These are phyloP conservation scores for Annulohypoxylon bovei DNA, from an alignment of 495 filamentous ascomycete genomes.

Conservation along the genomic window DNA sequence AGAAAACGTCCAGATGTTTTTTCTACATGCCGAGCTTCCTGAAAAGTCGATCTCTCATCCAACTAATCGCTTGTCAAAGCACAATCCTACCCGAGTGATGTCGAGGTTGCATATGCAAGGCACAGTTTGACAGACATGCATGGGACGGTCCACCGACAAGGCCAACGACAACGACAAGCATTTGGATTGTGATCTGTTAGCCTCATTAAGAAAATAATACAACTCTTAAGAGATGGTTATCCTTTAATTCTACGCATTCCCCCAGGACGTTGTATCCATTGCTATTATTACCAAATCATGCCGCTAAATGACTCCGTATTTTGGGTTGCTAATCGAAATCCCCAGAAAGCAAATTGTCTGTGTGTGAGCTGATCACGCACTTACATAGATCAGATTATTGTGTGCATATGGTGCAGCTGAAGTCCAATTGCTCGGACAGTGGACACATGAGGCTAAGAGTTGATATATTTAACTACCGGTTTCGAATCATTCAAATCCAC, in stretches of 20 bases:
- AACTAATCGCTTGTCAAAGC: slow-evolving; percentile 23
- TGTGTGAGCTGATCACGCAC: slow-evolving; percentile 24
- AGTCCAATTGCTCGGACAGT: slow-evolving; percentile 36
- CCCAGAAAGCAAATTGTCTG: slow-evolving; percentile 23
- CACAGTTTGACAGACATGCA: slow-evolving; percentile 35
- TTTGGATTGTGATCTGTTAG: slow-evolving; percentile 32
- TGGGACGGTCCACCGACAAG: slow-evolving; percentile 31
- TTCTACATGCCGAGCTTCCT: slow-evolving; percentile 28
- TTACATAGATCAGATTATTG: slow-evolving; percentile 30
- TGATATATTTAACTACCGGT: slow-evolving; percentile 10
- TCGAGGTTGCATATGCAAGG: slow-evolving; percentile 41
- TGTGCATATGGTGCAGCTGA: slow-evolving; percentile 34
- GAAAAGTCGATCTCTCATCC: slow-evolving; percentile 21
- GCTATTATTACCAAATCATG: slow-evolving; percentile 5
- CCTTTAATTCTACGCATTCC: slow-evolving; percentile 20
- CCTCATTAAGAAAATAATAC: slow-evolving; percentile 34
- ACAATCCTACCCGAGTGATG: slow-evolving; percentile 29
- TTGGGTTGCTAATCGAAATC: slow-evolving; percentile 15
- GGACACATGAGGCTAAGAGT: slow-evolving; percentile 17
- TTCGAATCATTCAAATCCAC: slow-evolving; percentile 2
- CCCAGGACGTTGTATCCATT: slow-evolving; percentile 6
- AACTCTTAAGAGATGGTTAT: slow-evolving; percentile 11
- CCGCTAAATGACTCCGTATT: slow-evolving; percentile 1
- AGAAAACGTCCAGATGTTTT: slow-evolving; percentile 22
- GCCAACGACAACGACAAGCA: slow-evolving; percentile 13